Conservation (phyloP, 176 grass and related monocot species). For the Hordeum marinum region DNA sequence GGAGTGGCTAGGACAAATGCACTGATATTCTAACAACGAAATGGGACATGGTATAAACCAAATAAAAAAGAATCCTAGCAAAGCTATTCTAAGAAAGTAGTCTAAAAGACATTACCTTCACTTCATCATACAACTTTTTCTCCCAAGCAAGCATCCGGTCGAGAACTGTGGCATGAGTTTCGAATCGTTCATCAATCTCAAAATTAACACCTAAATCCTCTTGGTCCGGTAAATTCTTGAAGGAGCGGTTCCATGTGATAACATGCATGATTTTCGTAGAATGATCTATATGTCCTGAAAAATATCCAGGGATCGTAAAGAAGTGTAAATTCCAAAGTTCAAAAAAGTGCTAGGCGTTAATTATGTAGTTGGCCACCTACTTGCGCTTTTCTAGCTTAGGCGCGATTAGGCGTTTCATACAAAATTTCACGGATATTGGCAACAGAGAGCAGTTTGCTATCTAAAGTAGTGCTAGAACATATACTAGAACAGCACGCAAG, state of each 20-base stretch:
- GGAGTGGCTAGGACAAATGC: not conserved
- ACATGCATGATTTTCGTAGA: conserved; percentile 93
- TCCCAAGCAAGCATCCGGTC: conserved; percentile 99
- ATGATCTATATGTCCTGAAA: conserved; percentile 84
- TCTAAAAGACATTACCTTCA: conserved; percentile 60
- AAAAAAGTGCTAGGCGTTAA: too few relatives aligned
- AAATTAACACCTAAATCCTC: conserved; percentile 56
- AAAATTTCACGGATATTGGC: too few relatives aligned
- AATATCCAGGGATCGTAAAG: conserved; percentile 13
- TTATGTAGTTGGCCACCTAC: too few relatives aligned
- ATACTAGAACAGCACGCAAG: too few relatives aligned
- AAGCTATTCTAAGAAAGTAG: conserved; percentile 21
- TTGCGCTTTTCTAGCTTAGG: too few relatives aligned
- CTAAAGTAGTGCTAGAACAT: too few relatives aligned
- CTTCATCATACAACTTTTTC: conserved; percentile 94
- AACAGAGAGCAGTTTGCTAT: too few relatives aligned
- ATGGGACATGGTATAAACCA: not conserved
- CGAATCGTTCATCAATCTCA: conserved; percentile 52
- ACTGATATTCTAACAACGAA: not conserved
- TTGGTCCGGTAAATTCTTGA: conserved; percentile 66
- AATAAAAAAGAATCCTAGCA: not conserved
- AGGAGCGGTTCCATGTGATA: conserved; percentile 96
- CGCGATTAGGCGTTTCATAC: too few relatives aligned
- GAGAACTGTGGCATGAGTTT: conserved; percentile 86
- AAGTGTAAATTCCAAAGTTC: not conserved